Base-by-base conservation (phyloP, 768 basidiomycete species). In the Leucocoprinus sp. region DNA sequence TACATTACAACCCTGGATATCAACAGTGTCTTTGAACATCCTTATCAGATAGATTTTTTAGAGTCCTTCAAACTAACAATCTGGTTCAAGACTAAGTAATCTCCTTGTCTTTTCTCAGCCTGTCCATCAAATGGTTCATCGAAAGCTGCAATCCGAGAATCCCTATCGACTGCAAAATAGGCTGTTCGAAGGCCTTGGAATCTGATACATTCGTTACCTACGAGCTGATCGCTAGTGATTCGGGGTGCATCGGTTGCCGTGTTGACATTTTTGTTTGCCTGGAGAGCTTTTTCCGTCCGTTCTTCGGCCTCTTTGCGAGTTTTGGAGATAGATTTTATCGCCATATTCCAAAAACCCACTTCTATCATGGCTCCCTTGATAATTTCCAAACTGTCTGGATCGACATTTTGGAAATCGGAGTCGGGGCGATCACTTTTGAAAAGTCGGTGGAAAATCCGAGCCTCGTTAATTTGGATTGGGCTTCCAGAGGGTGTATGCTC, bases 181-280 rank as follows among this genome's bases (percentile, higher is more conserved):
- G 85, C 96, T 37, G 97, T 82, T 8, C 96, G 81, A 57, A 97
- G 71, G 6, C 93, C 96, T 65, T 99, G 96, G 81, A 99, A 98
- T 29, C 96, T 76, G 45, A 98, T 76, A 59, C 84, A 89, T 63
- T 98, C 96, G 61, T 85, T 85, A 21, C 87, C 95, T 36, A 89
- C 76, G 31, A 95, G 71, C 61, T 90, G 87, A 44, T 80, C 83
- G 42, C 74, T 79, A 5, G 82, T 87, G 17, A 83, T 81, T 39
- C 76, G 73, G 1, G 88, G 91, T 21, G 80, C 86, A 44, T 72
- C 75, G 27, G 73, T 73, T 27, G 60, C 62, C 14, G 60, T 48
- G 8, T 59, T 50, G 5, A 60, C 60, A 28, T 55, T 54, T 19
- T 61, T 66, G 37, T 65, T 74, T 21, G 72, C 69, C 50, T 67